Evolutionary conservation across 305 asterid genomes (phyloP).

Genomic region (Solanum hybrid): DNA sequence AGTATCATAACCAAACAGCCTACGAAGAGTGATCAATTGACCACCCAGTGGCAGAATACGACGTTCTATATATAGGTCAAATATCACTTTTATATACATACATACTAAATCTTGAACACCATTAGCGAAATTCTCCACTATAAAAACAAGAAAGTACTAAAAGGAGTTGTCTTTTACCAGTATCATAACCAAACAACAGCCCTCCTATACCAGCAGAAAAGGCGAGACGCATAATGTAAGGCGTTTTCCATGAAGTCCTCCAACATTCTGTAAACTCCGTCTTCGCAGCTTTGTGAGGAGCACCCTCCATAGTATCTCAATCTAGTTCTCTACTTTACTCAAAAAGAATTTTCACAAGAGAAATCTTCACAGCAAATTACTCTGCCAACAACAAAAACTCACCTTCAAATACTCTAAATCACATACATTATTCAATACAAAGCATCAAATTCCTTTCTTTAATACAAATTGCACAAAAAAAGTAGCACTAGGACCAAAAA

Average conservation of each 20-base stretch:
- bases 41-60: neutral
- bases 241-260: conserved; percentile 48
- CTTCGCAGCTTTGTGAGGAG: conserved; percentile 26
- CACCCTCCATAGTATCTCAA: conserved; percentile 14
- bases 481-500: neutral
- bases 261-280: conserved; percentile 74
- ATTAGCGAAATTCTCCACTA: neutral
- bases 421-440: neutral
- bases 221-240: conserved; percentile 81
- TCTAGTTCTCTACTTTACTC: neutral
- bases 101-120: neutral
- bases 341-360: neutral
- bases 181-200: conserved; percentile 75
- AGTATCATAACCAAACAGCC: neutral
- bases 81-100: neutral
- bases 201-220: conserved; percentile 93
- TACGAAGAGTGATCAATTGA: neutral
- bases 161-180: conserved; percentile 31
- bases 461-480: neutral
- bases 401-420: neutral
- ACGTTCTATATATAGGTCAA: neutral
- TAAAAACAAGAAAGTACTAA: neutral
- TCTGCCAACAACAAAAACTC: neutral
- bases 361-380: neutral
- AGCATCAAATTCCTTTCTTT: neutral